These are phyloP conservation scores for Ceratopteris richardii DNA, from an alignment of 75 land plant species.

Conservation along the genomic window DNA sequence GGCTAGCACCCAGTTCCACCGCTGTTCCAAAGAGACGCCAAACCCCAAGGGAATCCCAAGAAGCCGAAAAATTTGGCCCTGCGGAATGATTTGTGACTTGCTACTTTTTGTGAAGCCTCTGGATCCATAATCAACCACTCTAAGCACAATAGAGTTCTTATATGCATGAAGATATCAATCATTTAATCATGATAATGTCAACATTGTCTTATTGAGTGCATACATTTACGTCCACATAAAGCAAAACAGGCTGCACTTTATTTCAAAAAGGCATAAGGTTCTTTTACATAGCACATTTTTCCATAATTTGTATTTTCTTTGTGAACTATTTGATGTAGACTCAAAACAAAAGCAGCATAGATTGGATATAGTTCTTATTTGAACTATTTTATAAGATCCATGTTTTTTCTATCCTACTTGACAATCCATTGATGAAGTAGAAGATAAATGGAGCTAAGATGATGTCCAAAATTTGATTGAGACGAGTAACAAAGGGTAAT, in stretches of 20 bases:
- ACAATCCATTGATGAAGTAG: slow-evolving; percentile 97
- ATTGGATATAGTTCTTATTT: too few species aligned
- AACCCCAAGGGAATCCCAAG: too few species aligned
- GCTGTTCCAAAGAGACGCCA: too few species aligned
- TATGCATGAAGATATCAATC: slow-evolving; percentile 81
- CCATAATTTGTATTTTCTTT: too few species aligned
- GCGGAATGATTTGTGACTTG: too few species aligned
- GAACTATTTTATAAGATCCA: too few species aligned
- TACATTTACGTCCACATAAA: slow-evolving; percentile 58
- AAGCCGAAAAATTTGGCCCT: too few species aligned
- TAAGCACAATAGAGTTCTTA: slow-evolving; percentile 64
- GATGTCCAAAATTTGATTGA: slow-evolving; percentile 88
- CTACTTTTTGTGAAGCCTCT: too few species aligned
- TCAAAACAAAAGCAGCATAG: background rate
- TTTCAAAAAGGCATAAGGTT: slow-evolving; percentile 68
- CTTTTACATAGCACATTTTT: background rate
- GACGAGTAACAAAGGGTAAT: slow-evolving; percentile 65
- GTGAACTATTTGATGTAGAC: too few species aligned
- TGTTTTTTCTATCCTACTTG: too few species aligned
- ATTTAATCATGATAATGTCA: slow-evolving; percentile 57
- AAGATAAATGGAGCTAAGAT: slow-evolving; percentile 97
- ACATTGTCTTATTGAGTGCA: slow-evolving; percentile 90
- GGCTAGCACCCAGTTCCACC: too few species aligned
- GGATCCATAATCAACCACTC: too few species aligned
- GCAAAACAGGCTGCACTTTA: slow-evolving; percentile 78